These are phyloP conservation scores for Phaseolus coccineus DNA, from an alignment of 331 rosid genomes.

Conservation along the genomic window DNA sequence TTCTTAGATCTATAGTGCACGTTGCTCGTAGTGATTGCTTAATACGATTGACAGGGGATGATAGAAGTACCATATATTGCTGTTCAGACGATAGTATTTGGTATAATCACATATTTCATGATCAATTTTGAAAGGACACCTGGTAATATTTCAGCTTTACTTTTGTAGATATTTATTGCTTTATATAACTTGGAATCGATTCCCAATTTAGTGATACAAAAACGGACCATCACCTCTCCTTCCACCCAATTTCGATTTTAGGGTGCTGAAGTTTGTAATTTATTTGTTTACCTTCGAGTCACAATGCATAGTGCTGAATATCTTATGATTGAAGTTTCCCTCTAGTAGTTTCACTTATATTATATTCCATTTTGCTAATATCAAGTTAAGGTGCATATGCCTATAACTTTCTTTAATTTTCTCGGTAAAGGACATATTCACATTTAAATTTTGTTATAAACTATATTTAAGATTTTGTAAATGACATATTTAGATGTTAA, in stretches of 20 bases:
- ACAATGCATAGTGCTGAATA: neutral
- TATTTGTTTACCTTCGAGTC: neutral
- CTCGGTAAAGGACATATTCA: neutral
- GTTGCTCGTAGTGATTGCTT: constrained; percentile 12
- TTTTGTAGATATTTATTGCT: constrained; percentile 20
- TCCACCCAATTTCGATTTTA: neutral
- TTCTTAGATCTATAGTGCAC: neutral
- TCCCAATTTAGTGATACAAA: neutral
- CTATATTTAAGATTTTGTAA: neutral
- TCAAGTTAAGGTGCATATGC: neutral
- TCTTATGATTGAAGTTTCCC: neutral
- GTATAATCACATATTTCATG: constrained; percentile 82
- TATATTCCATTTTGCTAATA: neutral
- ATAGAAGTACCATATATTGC: constrained; percentile 86
- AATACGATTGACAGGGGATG: constrained; percentile 66
- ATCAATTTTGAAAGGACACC: constrained; percentile 70
- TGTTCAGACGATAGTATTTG: constrained; percentile 72
- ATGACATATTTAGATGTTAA: neutral
- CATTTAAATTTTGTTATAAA: neutral
- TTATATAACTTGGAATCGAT: neutral
- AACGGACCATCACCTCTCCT: neutral
- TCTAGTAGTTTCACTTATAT: neutral
- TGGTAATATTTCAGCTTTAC: constrained; percentile 50
- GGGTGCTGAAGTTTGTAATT: neutral
- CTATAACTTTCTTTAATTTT: neutral